Evolutionary conservation across 306 rosid species (phyloP), one percentile per base, ranked within the genome.

Genomic region (Dryas octopetala): DNA sequence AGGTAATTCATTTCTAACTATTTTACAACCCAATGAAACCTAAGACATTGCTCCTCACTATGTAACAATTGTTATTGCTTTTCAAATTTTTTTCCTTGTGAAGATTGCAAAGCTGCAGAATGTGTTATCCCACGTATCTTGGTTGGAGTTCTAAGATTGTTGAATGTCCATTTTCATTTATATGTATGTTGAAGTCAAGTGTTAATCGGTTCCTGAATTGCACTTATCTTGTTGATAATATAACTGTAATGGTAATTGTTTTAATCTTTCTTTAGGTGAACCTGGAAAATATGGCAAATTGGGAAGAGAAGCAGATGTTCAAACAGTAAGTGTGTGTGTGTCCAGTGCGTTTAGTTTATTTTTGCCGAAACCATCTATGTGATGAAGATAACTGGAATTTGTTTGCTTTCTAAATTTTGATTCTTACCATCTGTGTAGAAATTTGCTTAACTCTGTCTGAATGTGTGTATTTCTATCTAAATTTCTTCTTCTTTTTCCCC

Each of bases 301-400:
- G 97, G 97, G 97, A 95, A 85, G 99, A 95, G 83, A 95, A 92
- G 81, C 93, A 92, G 85, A 92, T 90, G 93, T 95, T 92, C 82
- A 92, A 95, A 86, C 82, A 84, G 98, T 92, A 85, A 88, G 96
- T 74, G 51, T 62, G 60, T 79, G 9, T n/a, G 46, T 26, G 43
- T 50, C n/a, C 23, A 59, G 10, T 11, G 46, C 40, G 14, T 62
- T 19, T 40, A 19, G 43, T 23, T 38, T 28, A 16, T 38, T 44
- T 57, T 43, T 54, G 12, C 55, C 14, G 47, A 4, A 41, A 58
- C 2, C 3, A 10, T 15, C 5, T 72, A 14, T 58, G 26, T 46
- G 5, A 72, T 46, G 68, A 7, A 45, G 66, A 28, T 19, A 32
- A 45, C 23, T 9, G 13, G 62, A 51, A 23, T 32, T 11, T 52